These are phyloP conservation scores for Fonticula alba DNA, from an alignment of 78 protist species.

Conservation along the genomic window DNA sequence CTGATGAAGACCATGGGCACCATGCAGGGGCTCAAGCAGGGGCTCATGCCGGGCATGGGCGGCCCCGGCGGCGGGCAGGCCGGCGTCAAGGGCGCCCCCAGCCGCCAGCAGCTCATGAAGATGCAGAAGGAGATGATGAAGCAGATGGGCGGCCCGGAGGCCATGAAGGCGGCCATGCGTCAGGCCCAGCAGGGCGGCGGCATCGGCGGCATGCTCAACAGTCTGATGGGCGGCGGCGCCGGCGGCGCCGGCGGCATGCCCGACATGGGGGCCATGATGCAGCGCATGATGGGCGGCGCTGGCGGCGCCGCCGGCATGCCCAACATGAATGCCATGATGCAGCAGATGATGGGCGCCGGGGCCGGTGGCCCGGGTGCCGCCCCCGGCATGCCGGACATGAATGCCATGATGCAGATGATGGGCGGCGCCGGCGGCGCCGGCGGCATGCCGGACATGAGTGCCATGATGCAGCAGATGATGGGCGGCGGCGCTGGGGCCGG, in stretches of 20 bases:
- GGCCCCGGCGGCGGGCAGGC: not conserved
- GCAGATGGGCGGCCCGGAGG: slow-evolving; percentile 53
- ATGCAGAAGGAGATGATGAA: slow-evolving; percentile 39
- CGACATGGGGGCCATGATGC: not conserved
- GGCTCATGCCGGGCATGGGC: slow-evolving; percentile 3
- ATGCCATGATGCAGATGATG: not conserved
- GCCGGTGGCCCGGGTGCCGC: slow-evolving; percentile 20
- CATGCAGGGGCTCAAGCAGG: slow-evolving; percentile 4
- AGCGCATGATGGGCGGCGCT: not conserved
- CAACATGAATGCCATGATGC: slow-evolving; percentile 39
- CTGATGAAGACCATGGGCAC: slow-evolving; percentile 41
- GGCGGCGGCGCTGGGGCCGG: no score
- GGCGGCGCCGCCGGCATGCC: slow-evolving; percentile 11
- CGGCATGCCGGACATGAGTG: slow-evolving; percentile 7
- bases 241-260: not conserved
- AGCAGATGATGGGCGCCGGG: slow-evolving; percentile 81
- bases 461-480: no score
- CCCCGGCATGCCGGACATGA: not conserved
- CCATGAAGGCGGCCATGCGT: slow-evolving; percentile 38
- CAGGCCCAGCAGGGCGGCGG: slow-evolving; percentile 70
- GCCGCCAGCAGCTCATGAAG: slow-evolving; percentile 9
- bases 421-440: not conserved
- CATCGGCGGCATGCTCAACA: slow-evolving; percentile 57
- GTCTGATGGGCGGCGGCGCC: slow-evolving; percentile 78
- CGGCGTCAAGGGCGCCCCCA: slow-evolving; percentile 11